Conservation (phyloP, 768 basidiomycete species). For the Dioszegia hungarica region DNA sequence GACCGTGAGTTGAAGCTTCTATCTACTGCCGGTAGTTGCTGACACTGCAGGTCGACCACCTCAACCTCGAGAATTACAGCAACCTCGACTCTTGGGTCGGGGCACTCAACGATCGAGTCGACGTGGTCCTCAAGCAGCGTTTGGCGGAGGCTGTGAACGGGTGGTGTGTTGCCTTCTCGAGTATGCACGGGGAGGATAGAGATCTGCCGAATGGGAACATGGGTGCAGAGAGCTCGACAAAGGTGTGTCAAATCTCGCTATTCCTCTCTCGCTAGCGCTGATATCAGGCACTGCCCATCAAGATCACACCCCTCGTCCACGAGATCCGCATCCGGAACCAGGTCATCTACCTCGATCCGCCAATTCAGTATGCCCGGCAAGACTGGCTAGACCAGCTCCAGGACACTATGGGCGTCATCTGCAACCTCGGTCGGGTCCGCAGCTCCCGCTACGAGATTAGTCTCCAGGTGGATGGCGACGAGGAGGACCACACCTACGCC, state of each 20-base stretch:
- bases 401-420: conserved; percentile 81
- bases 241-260: not conserved
- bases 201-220: conserved; percentile 55
- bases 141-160: conserved; percentile 71
- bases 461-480: conserved; percentile 69
- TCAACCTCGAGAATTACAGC: conserved; percentile 93
- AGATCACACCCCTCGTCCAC: conserved; percentile 78
- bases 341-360: conserved; percentile 96
- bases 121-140: conserved; percentile 69
- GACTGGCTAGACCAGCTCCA: conserved; percentile 87
- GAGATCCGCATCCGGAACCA: conserved; percentile 98
- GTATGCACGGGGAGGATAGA: conserved; percentile 56
- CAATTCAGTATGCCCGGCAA: conserved; percentile 86
- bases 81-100: conserved; percentile 90
- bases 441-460: conserved; percentile 97
- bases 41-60: conserved; percentile 67
- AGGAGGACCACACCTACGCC: conserved; percentile 72
- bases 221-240: not conserved
- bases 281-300: conserved; percentile 2
- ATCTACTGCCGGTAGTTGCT: not conserved
- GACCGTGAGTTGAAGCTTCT: conserved; percentile 68
- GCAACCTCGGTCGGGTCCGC: conserved; percentile 77
- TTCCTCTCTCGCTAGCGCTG: not conserved
- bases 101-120: conserved; percentile 70
- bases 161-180: conserved; percentile 83